These are phyloP conservation scores for Backusella sp. DNA, from an alignment of 192 early-diverging fungal species.

Conservation along the genomic window DNA sequence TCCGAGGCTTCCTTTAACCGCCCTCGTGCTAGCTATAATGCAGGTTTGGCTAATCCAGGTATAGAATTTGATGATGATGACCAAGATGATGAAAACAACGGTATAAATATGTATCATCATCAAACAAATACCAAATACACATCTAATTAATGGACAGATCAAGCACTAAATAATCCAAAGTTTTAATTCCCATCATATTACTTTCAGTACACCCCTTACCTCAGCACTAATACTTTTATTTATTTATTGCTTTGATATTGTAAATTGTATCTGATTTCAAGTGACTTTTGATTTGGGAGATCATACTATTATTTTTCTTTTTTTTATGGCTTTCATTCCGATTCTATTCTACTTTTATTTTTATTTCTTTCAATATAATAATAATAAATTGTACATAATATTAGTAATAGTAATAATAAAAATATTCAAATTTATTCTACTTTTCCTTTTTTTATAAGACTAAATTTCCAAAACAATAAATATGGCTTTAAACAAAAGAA, in stretches of 20 bases:
- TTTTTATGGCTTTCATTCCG: not conserved
- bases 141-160: slow-evolving; percentile 1
- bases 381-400: slow-evolving; percentile 8
- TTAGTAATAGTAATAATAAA: not conserved
- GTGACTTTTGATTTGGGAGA: slow-evolving; percentile 1
- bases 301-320: not conserved
- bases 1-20: not conserved
- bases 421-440: not conserved
- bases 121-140: not conserved
- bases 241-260: not conserved
- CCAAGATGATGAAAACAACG: not conserved
- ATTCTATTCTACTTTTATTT: not conserved
- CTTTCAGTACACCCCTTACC: not conserved
- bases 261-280: slow-evolving; percentile 1
- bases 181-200: not conserved
- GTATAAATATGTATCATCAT: not conserved
- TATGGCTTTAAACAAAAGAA: not conserved
- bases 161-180: not conserved
- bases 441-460: not conserved
- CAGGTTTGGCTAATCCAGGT: not conserved
- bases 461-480: not conserved
- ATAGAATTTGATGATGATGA: not conserved
- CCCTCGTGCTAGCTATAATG: not conserved
- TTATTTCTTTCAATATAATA: not conserved
- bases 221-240: not conserved